Conservation (phyloP, 495 filamentous ascomycete genomes). For the Stereocaulon alpinum region DNA sequence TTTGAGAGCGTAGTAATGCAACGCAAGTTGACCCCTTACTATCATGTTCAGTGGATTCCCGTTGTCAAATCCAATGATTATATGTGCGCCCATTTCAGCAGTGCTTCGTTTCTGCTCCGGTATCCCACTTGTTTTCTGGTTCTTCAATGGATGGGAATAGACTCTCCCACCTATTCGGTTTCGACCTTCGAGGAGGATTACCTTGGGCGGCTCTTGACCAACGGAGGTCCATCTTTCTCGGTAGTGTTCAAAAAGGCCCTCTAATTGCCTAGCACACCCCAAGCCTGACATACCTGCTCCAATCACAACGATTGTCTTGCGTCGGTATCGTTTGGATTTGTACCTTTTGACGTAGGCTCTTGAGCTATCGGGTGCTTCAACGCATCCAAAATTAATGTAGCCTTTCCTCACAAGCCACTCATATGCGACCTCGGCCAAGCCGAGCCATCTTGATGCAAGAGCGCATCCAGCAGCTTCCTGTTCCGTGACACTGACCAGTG, state of each 20-base stretch:
- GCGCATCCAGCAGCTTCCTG: constrained; percentile 91
- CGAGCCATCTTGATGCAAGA: constrained; percentile 83
- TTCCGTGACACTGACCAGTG: constrained; percentile 70
- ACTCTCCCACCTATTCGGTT: constrained; percentile 86
- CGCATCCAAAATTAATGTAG: constrained; percentile 94
- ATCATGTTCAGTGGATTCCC: constrained; percentile 89
- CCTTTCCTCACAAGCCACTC: constrained; percentile 86
- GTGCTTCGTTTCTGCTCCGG: constrained; percentile 53
- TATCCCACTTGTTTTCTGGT: constrained; percentile 39
- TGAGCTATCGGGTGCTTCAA: constrained; percentile 49
- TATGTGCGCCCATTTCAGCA: constrained; percentile 93
- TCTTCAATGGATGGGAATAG: constrained; percentile 76
- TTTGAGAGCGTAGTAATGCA: constrained; percentile 73
- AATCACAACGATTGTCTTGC: constrained; percentile 70
- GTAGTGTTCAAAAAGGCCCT: constrained; percentile 72
- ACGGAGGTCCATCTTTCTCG: constrained; percentile 48
- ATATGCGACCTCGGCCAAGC: constrained; percentile 76
- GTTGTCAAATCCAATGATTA: constrained; percentile 91
- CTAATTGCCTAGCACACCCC: constrained; percentile 83
- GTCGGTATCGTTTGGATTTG: constrained; percentile 32
- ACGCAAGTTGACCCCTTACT: constrained; percentile 78
- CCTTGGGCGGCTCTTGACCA: constrained; percentile 56
- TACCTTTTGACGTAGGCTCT: constrained; percentile 22
- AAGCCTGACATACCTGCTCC: constrained; percentile 93
- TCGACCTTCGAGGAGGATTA: constrained; percentile 81